phyloP scores from a whole-genome alignment of 495 filamentous ascomycete species.

The Diplogelasinospora grovesii region DNA sequence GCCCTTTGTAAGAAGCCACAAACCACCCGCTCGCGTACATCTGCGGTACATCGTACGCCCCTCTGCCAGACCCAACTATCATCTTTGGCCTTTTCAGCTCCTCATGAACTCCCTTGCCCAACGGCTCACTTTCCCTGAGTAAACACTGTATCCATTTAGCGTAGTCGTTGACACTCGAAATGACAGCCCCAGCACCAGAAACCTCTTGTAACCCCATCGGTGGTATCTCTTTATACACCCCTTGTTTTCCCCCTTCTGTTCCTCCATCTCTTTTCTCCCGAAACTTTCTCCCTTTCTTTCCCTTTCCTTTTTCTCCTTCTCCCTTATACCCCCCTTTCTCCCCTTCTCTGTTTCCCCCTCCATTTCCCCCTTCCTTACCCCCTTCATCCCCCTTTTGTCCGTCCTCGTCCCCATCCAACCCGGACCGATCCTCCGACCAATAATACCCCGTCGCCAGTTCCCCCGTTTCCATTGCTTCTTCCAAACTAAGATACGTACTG shows the following conservation, averaged over 20 bases:
- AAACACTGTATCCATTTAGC: constrained; percentile 39
- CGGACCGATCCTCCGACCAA: constrained; percentile 23
- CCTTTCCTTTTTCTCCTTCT: too few species aligned
- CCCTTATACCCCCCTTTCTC: too few species aligned
- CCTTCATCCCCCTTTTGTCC: too few species aligned
- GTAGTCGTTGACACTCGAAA: constrained; percentile 49
- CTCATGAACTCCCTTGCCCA: constrained; percentile 30
- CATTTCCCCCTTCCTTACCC: too few species aligned
- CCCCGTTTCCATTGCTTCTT: constrained; percentile 21
- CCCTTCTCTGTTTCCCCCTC: too few species aligned
- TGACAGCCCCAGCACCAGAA: constrained; percentile 44
- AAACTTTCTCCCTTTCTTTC: too few species aligned
- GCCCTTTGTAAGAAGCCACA: constrained; percentile 35
- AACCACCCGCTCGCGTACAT: constrained; percentile 43
- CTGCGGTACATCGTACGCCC: constrained; percentile 16
- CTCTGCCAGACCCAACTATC: constrained; percentile 13
- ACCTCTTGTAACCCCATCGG: too few species aligned
- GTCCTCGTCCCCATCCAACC: too few species aligned
- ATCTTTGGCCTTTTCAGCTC: constrained; percentile 32
- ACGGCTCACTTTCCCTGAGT: constrained; percentile 20
- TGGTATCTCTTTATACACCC: too few species aligned
- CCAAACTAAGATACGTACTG: constrained; percentile 41
- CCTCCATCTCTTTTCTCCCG: too few species aligned
- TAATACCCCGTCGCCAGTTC: constrained; percentile 24
- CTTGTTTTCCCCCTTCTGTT: too few species aligned